Conservation (phyloP, 345 rosid species). For the Theobroma cacao region DNA sequence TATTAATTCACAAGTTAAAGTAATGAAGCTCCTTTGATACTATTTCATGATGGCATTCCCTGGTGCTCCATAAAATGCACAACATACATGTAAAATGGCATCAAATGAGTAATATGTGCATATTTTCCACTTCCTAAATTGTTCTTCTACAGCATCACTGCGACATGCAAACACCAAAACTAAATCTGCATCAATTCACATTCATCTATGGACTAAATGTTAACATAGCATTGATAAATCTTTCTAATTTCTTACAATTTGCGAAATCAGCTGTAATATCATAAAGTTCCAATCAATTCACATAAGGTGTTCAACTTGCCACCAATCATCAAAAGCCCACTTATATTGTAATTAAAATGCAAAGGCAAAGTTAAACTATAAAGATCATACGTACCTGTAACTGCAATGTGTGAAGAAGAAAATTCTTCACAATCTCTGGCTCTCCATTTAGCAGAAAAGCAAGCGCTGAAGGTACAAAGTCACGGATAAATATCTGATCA, state of each 20-base stretch:
- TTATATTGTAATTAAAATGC: not conserved
- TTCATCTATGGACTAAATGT: not conserved
- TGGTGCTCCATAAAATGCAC: not conserved
- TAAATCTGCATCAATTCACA: not conserved
- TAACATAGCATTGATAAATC: not conserved
- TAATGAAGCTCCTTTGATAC: not conserved
- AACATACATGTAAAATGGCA: not conserved
- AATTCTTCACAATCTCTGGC: conserved; percentile 83
- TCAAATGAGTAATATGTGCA: not conserved
- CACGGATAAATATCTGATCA: conserved; percentile 95
- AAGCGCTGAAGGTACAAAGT: conserved; percentile 92
- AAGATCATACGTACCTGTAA: conserved; percentile 62
- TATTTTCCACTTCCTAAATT: not conserved
- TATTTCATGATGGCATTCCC: not conserved
- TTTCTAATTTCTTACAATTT: not conserved
- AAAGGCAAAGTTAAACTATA: not conserved
- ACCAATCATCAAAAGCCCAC: not conserved
- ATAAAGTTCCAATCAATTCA: not conserved
- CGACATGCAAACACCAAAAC: not conserved
- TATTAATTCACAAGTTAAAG: not conserved
- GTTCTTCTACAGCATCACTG: not conserved
- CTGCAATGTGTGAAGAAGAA: conserved; percentile 89
- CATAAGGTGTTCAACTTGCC: not conserved
- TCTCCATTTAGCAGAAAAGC: conserved; percentile 92
- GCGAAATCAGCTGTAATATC: not conserved